Percentiles rank a stretch among this genome's conserved stretches.
These are phyloP conservation scores for Neoscytalidium dimidiatum DNA, from an alignment of 2,329 filamentous ascomycete genomes.

Conservation along the genomic window DNA sequence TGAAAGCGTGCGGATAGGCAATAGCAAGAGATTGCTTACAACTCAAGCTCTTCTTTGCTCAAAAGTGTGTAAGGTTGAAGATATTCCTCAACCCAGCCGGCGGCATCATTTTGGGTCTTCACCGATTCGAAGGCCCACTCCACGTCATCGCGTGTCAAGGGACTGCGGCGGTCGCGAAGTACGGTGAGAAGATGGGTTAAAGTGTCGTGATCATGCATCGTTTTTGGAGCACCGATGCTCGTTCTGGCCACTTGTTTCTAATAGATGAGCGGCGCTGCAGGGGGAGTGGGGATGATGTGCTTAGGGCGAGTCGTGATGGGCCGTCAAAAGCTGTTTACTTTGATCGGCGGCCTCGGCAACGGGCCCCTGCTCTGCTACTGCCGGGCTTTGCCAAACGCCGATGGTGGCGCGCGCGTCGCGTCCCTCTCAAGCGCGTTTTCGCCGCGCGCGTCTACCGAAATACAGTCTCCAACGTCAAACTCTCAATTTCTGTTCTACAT, in stretches of 20 bases:
- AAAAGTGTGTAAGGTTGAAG: slow-evolving; percentile 48
- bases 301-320: not conserved
- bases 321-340: not conserved
- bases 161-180: slow-evolving; percentile 47
- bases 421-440: slow-evolving; percentile 1
- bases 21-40: slow-evolving; percentile 37
- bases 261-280: slow-evolving; percentile 7
- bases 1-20: not conserved
- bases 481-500: not conserved
- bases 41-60: slow-evolving; percentile 50
- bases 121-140: slow-evolving; percentile 49
- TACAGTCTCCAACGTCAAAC: not conserved
- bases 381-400: slow-evolving; percentile 9
- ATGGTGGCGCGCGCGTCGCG: slow-evolving; percentile 14
- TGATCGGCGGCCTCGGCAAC: slow-evolving; percentile 14
- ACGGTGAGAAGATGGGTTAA: slow-evolving; percentile 47
- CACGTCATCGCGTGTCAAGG: slow-evolving; percentile 48
- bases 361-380: not conserved
- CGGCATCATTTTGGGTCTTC: slow-evolving; percentile 42
- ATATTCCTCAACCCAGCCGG: slow-evolving; percentile 50
- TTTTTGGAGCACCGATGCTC: not conserved
- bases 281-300: slow-evolving; percentile 7
- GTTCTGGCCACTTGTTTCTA: not conserved
- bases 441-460: not conserved
- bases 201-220: slow-evolving; percentile 25